These are phyloP conservation scores for Imleria badia DNA, from an alignment of 768 basidiomycete genomes.

Conservation along the genomic window DNA sequence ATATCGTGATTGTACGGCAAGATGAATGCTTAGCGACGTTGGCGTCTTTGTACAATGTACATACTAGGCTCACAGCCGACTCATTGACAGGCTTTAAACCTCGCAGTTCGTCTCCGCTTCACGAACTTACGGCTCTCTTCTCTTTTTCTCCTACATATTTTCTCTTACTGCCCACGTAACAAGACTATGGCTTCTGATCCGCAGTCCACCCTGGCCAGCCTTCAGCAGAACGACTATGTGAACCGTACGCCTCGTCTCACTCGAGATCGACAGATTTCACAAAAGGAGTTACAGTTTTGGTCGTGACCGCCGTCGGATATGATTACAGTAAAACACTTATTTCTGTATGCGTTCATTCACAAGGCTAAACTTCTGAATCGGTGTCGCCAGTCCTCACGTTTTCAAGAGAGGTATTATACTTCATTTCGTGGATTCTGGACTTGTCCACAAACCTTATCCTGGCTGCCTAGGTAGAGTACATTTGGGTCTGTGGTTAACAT, in stretches of 20 bases:
- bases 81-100: not conserved
- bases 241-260: not conserved
- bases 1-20: not conserved
- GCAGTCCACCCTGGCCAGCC: not conserved
- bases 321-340: slow-evolving; percentile 1
- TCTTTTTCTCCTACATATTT: not conserved
- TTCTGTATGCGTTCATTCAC: not conserved
- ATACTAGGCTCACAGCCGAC: no score
- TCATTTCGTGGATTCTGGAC: not conserved
- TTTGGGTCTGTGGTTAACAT: slow-evolving; percentile 1
- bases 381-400: not conserved
- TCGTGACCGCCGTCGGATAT: not conserved
- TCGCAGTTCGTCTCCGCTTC: no score
- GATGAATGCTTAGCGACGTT: not conserved
- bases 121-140: not conserved
- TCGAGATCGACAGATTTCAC: not conserved
- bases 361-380: not conserved
- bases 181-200: not conserved
- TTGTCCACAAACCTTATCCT: not conserved
- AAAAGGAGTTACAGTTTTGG: not conserved
- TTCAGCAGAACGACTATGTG: not conserved
- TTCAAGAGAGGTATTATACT: not conserved
- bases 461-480: not conserved
- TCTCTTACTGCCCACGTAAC: no score
- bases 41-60: no score